Base-by-base conservation (phyloP, 345 rosid genomes). In the Noccaea bulbosa region DNA sequence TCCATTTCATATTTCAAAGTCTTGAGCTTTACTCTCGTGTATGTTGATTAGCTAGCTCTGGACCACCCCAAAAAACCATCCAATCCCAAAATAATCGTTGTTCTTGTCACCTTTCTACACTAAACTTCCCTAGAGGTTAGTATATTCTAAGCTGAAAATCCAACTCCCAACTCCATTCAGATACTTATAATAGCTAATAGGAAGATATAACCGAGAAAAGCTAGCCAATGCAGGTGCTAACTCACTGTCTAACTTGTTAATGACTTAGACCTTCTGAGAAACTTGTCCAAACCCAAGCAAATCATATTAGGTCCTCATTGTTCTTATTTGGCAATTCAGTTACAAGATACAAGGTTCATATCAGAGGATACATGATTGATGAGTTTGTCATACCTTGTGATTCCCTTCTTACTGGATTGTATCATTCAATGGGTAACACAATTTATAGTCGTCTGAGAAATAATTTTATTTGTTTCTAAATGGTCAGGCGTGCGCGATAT, bases 401-500 rank as follows among this genome's bases (percentile, higher is more conserved):
- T 54, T 54, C 62, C 38, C 38, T 62, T 53, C 5, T 65, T 47
- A 15, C 65, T 27, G 15, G 2, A 45, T 7, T 44, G 34, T 62
- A 24, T 32, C 33, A 63, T 55, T 38, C 58, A 46, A 0, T 44
- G 20, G 7, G 38, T 52, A 62, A 14, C 16, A n/a, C 47, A 6
- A 16, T 10, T 9, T 20, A 32, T 62, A 62, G 35, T 20, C 27
- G 49, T 20, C 12, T 56, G 59, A 12, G 65, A n/a, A 9, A 7
- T 11, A 49, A 24, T 45, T 24, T 15, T 8, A 6, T 58, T 33
- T 48, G 35, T 46, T 44, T 37, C 10, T 55, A 20, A 16, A 47
- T 81, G 30, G 32, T 33, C 78, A 94, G 97, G 99, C 99, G 10
- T 94, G 96, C 50, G 96, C 92, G 50, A 65, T 94, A 71, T 94